Evolutionary conservation across 106 monocot species (phyloP).

Genomic region (Phalaenopsis aphrodite): DNA sequence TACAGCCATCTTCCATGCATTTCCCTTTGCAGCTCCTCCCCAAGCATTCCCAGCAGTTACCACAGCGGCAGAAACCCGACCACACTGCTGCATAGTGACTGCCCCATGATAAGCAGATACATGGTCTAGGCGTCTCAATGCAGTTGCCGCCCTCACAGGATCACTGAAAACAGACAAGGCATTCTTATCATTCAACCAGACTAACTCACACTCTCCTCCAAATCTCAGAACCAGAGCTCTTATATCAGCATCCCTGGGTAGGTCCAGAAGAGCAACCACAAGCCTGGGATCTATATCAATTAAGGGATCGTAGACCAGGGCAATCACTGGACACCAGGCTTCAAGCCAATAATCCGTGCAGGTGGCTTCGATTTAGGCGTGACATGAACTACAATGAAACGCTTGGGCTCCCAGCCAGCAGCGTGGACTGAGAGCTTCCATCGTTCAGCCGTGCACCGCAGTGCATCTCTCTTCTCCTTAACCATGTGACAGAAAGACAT

Average conservation of each 20-base stretch:
- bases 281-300: slow-evolving; percentile 92
- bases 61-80: slow-evolving; percentile 11
- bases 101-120: slow-evolving; percentile 80
- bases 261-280: slow-evolving; percentile 75
- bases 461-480: slow-evolving; percentile 78
- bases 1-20: slow-evolving; percentile 64
- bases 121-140: slow-evolving; percentile 61
- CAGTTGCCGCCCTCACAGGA: slow-evolving; percentile 83
- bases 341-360: slow-evolving; percentile 42
- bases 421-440: slow-evolving; percentile 79
- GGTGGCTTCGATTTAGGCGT: slow-evolving; percentile 80
- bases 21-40: slow-evolving; percentile 23
- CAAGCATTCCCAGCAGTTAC: not conserved
- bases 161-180: slow-evolving; percentile 74
- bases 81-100: slow-evolving; percentile 20
- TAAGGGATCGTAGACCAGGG: slow-evolving; percentile 45
- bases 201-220: slow-evolving; percentile 85
- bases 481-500: slow-evolving; percentile 62
- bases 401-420: slow-evolving; percentile 86
- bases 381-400: slow-evolving; percentile 63
- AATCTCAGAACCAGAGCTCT: slow-evolving; percentile 81
- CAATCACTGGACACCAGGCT: slow-evolving; percentile 41
- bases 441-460: slow-evolving; percentile 63
- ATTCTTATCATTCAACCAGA: slow-evolving; percentile 93
- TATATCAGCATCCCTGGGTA: slow-evolving; percentile 87